phyloP scores from a whole-genome alignment of 345 rosid species.

The Balakata baccata region DNA sequence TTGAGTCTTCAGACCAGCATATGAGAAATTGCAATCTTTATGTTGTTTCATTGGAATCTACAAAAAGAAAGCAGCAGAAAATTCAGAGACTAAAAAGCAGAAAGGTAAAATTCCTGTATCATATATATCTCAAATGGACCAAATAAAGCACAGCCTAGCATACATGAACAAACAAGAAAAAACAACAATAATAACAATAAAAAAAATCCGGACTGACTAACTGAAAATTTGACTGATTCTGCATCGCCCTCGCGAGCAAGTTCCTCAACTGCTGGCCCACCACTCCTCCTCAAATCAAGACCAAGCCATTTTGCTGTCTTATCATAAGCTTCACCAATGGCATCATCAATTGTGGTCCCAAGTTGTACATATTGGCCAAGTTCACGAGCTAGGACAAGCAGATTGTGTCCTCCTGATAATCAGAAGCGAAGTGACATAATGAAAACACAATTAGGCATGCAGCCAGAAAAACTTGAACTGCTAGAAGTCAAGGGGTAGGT shows the following conservation, averaged over 20 bases:
- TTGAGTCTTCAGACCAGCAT: constrained; percentile 97
- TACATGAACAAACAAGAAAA: neutral
- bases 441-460: neutral
- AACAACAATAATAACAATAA: neutral
- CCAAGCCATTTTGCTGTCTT: constrained; percentile 97
- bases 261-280: constrained; percentile 94
- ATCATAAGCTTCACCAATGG: constrained; percentile 94
- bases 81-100: constrained; percentile 4
- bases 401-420: constrained; percentile 79
- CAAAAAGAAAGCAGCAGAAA: constrained; percentile 17
- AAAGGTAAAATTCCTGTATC: neutral
- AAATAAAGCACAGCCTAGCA: neutral
- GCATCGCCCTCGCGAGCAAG: constrained; percentile 89
- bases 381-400: constrained; percentile 71
- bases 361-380: constrained; percentile 91
- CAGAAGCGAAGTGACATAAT: constrained; percentile 8
- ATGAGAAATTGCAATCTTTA: constrained; percentile 90
- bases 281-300: constrained; percentile 85
- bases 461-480: neutral
- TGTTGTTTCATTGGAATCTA: constrained; percentile 88
- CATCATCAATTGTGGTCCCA: constrained; percentile 93
- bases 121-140: neutral
- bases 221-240: constrained; percentile 66
- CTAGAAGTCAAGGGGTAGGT: neutral
- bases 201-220: constrained; percentile 27